Percentiles rank a stretch among this genome's conserved stretches.
Conservation (phyloP, 2,329 filamentous ascomycete genomes). For the Dothidotthia symphoricarpi region DNA sequence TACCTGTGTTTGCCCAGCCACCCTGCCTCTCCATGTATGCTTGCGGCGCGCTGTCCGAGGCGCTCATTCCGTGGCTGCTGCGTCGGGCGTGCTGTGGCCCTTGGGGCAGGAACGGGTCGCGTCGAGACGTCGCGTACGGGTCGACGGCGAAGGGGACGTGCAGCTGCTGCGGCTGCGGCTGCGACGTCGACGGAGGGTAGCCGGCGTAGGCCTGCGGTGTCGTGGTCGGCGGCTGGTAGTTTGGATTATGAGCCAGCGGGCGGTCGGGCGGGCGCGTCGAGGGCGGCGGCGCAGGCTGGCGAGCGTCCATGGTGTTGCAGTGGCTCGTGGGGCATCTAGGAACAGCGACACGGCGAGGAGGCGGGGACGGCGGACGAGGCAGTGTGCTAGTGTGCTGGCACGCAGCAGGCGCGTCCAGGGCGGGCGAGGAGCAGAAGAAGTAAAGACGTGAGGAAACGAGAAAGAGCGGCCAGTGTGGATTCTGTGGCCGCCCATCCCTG, state of each 20-base stretch:
- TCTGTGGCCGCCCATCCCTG: conserved; percentile 9
- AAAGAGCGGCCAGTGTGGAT: conserved; percentile 8
- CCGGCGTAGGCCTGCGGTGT: conserved; percentile 26
- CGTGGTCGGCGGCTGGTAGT: conserved; percentile 45
- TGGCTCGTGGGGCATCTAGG: conserved; percentile 16
- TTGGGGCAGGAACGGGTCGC: conserved; percentile 49
- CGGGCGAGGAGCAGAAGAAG: neutral
- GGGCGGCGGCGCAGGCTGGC: conserved; percentile 41
- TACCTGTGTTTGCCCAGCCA: conserved; percentile 42
- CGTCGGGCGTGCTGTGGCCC: conserved; percentile 38
- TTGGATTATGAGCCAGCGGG: conserved; percentile 55
- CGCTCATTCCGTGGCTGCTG: conserved; percentile 40
- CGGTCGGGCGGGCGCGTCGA: conserved; percentile 42
- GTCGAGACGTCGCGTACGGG: conserved; percentile 47
- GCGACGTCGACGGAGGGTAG: conserved; percentile 38
- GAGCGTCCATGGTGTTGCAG: conserved; percentile 36
- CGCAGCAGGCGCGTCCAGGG: neutral
- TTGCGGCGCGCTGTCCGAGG: conserved; percentile 26
- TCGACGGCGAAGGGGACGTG: conserved; percentile 48
- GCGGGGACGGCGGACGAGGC: conserved; percentile 1
- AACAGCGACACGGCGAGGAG: conserved; percentile 4
- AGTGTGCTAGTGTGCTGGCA: neutral
- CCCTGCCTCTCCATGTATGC: conserved; percentile 32
- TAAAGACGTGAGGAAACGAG: conserved; percentile 19
- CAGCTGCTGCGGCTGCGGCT: conserved; percentile 33